Evolutionary conservation across 768 basidiomycete genomes (phyloP).

Genomic region (Podaxis sp.): DNA sequence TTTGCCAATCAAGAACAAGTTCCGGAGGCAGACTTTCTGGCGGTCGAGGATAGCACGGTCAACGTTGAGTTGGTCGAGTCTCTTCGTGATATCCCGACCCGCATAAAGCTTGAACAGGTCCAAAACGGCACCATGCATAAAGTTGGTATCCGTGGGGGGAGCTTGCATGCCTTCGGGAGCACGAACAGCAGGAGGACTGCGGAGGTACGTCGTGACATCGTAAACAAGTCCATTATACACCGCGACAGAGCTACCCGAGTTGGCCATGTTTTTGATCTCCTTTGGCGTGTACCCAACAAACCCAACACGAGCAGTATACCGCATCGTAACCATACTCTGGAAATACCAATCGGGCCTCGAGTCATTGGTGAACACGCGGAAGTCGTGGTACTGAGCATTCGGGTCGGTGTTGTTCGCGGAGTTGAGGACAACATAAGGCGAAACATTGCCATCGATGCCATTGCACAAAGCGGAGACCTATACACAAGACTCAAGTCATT

Average conservation of each 20-base stretch:
- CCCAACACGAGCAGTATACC: conserved; percentile 83
- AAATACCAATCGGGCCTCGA: conserved; percentile 98
- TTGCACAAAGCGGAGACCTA: conserved; percentile 92
- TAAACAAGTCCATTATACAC: conserved; percentile 87
- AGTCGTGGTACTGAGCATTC: conserved; percentile 90
- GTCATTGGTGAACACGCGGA: conserved; percentile 84
- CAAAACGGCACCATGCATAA: conserved; percentile 70
- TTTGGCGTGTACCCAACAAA: conserved; percentile 82
- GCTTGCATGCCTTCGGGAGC: conserved; percentile 44
- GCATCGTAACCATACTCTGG: conserved; percentile 89
- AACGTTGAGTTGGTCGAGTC: conserved; percentile 58
- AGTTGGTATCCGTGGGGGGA: conserved; percentile 44
- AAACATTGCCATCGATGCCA: conserved; percentile 75
- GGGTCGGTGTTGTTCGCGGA: conserved; percentile 71
- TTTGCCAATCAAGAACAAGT: conserved; percentile 88
- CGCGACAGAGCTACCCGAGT: conserved; percentile 59
- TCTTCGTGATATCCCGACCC: conserved; percentile 80
- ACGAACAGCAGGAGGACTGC: conserved; percentile 53
- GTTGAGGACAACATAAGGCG: conserved; percentile 76
- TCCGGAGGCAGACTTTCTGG: conserved; percentile 87
- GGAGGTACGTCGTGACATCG: conserved; percentile 80
- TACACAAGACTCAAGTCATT: conserved; percentile 5
- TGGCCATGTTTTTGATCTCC: conserved; percentile 70
- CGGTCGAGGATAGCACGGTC: conserved; percentile 54
- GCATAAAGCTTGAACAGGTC: conserved; percentile 72